Evolutionary conservation across 768 basidiomycete species (phyloP).

Genomic region (Dacryopinax primogenitus): DNA sequence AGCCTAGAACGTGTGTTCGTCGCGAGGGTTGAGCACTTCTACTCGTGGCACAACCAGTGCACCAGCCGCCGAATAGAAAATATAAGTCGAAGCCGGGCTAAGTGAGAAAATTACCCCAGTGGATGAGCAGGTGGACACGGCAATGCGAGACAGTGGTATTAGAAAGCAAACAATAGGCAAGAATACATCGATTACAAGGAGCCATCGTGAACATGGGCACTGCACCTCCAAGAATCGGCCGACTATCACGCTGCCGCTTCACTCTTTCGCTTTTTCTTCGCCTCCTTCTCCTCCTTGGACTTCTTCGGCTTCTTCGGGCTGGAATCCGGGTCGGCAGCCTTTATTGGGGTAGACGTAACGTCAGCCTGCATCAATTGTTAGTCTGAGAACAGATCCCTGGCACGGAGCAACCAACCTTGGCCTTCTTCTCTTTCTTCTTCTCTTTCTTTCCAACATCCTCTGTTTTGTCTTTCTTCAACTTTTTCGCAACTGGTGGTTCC

Average conservation of each 20-base stretch:
- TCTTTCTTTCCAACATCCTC: conserved; percentile 20
- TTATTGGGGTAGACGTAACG: not conserved
- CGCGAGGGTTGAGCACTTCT: not conserved
- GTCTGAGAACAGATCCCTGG: too few relatives aligned
- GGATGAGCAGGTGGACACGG: not conserved
- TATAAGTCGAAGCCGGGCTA: not conserved
- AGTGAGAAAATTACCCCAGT: not conserved
- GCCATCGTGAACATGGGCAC: not conserved
- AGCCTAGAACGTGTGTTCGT: conserved; percentile 8
- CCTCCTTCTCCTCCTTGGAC: conserved; percentile 16
- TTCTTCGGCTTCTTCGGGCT: conserved; percentile 12
- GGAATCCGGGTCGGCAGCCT: not conserved
- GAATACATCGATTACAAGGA: conserved; percentile 1
- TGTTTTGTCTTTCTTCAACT: conserved; percentile 33
- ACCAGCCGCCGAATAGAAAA: not conserved
- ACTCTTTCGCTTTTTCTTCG: conserved; percentile 16
- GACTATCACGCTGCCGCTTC: not conserved
- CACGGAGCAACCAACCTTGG: not conserved
- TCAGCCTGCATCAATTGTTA: conserved; percentile 15
- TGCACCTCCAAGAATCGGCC: not conserved
- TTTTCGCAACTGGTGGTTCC: conserved; percentile 20
- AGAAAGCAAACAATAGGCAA: not conserved
- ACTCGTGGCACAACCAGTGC: not conserved
- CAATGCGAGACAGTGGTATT: conserved; percentile 3
- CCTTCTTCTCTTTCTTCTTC: conserved; percentile 14